Percentiles rank a stretch among this genome's conserved stretches.
phyloP scores from a whole-genome alignment of 2,329 filamentous ascomycete genomes.

The Saccharata proteae region DNA sequence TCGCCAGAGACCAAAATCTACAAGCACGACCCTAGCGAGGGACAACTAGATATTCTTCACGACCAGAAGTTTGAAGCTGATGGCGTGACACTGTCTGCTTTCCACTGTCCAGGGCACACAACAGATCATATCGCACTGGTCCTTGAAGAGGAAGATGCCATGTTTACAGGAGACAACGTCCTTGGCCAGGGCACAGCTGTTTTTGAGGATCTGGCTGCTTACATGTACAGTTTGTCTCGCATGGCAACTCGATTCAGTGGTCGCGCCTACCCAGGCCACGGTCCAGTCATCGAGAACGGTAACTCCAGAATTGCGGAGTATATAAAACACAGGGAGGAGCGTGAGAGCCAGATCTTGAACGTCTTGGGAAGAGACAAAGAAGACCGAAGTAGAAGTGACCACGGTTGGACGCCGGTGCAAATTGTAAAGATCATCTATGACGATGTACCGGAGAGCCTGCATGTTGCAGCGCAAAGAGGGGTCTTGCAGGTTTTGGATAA shows the following conservation, averaged over 20 bases:
- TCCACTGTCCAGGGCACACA: conserved; percentile 64
- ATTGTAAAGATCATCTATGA: conserved; percentile 82
- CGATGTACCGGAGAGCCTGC: conserved; percentile 63
- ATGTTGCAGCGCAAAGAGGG: conserved; percentile 63
- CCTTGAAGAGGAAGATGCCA: conserved; percentile 62
- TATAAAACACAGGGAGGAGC: conserved; percentile 64
- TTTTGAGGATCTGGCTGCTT: conserved; percentile 63
- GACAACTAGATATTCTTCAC: conserved; percentile 43
- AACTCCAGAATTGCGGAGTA: conserved; percentile 66
- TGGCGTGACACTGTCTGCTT: conserved; percentile 55
- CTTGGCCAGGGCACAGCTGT: conserved; percentile 78
- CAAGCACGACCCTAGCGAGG: conserved; percentile 48
- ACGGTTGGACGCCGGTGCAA: conserved; percentile 58
- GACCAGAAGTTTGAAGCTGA: conserved; percentile 44
- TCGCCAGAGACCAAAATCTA: conserved; percentile 53
- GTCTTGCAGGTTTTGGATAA: conserved; percentile 71
- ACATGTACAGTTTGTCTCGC: conserved; percentile 54
- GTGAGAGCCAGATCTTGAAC: conserved; percentile 45
- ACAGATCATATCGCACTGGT: conserved; percentile 71
- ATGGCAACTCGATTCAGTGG: conserved; percentile 58
- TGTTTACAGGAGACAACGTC: conserved; percentile 86
- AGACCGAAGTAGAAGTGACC: background rate
- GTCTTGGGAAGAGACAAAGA: conserved; percentile 14
- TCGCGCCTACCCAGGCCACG: conserved; percentile 78
- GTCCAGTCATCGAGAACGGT: conserved; percentile 63